A percentile compares a stretch with the other conserved stretches of the same genome.
phyloP scores from a whole-genome alignment of 768 basidiomycete species.

The Auricularia sp. region DNA sequence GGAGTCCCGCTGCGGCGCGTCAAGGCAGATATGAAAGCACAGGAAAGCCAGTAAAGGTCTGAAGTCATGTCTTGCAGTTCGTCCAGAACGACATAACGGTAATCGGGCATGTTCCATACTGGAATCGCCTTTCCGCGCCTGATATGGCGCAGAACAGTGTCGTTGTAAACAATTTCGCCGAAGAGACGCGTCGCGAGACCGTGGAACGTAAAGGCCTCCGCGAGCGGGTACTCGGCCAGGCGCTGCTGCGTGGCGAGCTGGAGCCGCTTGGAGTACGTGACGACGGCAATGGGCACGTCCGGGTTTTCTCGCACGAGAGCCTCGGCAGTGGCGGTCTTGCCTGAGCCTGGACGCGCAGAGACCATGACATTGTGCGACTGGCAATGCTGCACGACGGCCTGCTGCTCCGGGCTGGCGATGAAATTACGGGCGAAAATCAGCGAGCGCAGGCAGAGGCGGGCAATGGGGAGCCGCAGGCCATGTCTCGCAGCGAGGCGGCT shows the following conservation, averaged over 20 bases:
- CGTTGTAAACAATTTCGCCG: neutral
- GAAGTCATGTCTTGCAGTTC: conserved; percentile 4
- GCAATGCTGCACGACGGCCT: neutral
- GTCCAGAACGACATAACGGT: conserved; percentile 3
- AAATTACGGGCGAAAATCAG: neutral
- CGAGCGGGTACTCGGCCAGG: neutral
- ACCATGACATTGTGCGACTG: conserved; percentile 2
- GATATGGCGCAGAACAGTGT: neutral
- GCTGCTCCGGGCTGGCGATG: neutral
- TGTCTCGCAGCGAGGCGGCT: neutral
- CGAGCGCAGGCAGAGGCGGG: neutral
- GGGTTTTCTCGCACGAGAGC: neutral
- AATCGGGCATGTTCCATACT: conserved; percentile 1
- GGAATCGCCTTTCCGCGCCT: neutral
- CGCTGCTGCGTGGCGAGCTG: neutral
- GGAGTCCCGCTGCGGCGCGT: neutral
- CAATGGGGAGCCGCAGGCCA: neutral
- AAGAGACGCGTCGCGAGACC: conserved; percentile 3
- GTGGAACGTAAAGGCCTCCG: conserved; percentile 5
- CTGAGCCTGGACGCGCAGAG: conserved; percentile 5
- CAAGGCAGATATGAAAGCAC: neutral
- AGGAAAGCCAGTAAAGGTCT: conserved; percentile 5
- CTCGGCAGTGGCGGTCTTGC: conserved; percentile 4
- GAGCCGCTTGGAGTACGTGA: conserved; percentile 6
- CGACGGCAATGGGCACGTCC: neutral